phyloP scores from a whole-genome alignment of 768 basidiomycete genomes.

The Leccinum boreale region DNA sequence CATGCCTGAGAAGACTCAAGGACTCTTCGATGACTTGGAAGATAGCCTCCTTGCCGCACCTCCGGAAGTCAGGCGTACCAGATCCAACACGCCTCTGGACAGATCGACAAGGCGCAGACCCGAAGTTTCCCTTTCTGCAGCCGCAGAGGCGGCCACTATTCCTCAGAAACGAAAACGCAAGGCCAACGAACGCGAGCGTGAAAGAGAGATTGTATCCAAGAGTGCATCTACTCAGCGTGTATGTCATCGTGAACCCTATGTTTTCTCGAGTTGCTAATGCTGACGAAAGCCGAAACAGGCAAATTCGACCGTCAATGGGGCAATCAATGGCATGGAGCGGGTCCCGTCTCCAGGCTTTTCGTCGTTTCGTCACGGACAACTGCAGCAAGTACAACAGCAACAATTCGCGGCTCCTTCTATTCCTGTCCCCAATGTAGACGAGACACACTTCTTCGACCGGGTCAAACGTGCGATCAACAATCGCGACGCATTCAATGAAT shows the following conservation, averaged over 20 bases:
- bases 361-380: constrained; percentile 20
- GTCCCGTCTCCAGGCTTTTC: constrained; percentile 21
- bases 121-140: constrained; percentile 42
- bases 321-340: constrained; percentile 19
- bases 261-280: constrained; percentile 2
- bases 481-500: constrained; percentile 86
- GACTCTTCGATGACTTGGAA: constrained; percentile 44
- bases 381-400: constrained; percentile 23
- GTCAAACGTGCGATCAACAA: constrained; percentile 73
- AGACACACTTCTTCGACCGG: constrained; percentile 88
- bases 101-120: constrained; percentile 43
- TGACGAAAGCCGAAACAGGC: constrained; percentile 23
- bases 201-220: constrained; percentile 31
- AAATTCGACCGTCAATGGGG: constrained; percentile 15
- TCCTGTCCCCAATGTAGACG: constrained; percentile 37
- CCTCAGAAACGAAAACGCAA: constrained; percentile 74
- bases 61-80: constrained; percentile 29
- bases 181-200: constrained; percentile 40
- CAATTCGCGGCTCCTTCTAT: constrained; percentile 17
- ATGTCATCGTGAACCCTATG: constrained; percentile 3
- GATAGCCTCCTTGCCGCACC: constrained; percentile 28
- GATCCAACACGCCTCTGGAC: constrained; percentile 34
- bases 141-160: constrained; percentile 36
- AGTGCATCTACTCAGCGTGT: constrained; percentile 24
- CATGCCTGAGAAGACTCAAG: constrained; percentile 60